Conservation (phyloP, 2,329 filamentous ascomycete species). For the Pyricularia sp. region DNA sequence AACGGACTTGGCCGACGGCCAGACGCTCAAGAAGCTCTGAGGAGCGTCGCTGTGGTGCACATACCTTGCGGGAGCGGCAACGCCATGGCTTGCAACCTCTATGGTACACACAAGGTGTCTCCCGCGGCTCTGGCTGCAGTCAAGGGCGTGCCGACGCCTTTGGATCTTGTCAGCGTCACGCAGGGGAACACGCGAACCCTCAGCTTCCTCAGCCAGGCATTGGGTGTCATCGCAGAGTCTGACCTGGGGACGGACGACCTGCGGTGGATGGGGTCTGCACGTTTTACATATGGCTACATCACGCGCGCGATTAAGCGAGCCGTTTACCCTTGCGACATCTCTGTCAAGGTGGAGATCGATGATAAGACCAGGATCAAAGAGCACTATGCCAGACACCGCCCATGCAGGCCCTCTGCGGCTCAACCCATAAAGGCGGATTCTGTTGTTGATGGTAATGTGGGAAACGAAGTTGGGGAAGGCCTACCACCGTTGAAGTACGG, state of each 20-base stretch:
- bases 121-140: constrained; percentile 71
- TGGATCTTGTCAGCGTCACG: constrained; percentile 81
- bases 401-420: not conserved
- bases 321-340: constrained; percentile 79
- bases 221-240: constrained; percentile 80
- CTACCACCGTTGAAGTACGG: constrained; percentile 69
- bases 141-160: constrained; percentile 70
- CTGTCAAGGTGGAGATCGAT: constrained; percentile 68
- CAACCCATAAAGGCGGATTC: not conserved
- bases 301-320: constrained; percentile 61
- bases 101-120: constrained; percentile 63
- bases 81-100: constrained; percentile 80
- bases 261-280: constrained; percentile 78
- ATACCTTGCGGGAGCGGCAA: constrained; percentile 91
- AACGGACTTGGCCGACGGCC: constrained; percentile 72
- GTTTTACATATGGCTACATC: constrained; percentile 80
- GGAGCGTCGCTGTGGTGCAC: constrained; percentile 68
- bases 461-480: constrained; percentile 25
- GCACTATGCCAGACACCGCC: constrained; percentile 38
- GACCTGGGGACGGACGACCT: constrained; percentile 85
- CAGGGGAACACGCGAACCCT: constrained; percentile 62
- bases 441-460: constrained; percentile 4
- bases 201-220: constrained; percentile 81
- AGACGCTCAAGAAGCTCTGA: constrained; percentile 62
- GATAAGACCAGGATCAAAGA: constrained; percentile 62